Percentiles rank a stretch among this genome's conserved stretches.
phyloP scores from a whole-genome alignment of 208 protist species.

The Wallacemonas rigidus region DNA sequence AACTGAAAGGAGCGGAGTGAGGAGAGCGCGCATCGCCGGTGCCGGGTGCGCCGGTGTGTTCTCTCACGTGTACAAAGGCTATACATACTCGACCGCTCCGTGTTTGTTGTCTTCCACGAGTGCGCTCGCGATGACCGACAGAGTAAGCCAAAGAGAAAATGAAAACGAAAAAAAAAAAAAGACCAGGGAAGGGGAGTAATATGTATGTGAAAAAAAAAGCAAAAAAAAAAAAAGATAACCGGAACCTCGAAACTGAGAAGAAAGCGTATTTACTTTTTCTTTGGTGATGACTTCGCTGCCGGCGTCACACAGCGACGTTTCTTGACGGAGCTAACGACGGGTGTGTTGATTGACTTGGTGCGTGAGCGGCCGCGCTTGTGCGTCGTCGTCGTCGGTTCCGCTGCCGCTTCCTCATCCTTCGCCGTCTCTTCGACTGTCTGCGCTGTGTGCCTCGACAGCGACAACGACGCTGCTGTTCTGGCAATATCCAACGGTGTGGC shows the following conservation, averaged over 20 bases:
- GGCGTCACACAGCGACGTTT: background rate
- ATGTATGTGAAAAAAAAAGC: no score
- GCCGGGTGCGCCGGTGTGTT: no score
- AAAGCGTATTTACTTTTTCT: background rate
- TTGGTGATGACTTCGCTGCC: background rate
- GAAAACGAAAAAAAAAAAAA: slow-evolving; percentile 24
- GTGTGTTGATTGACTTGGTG: background rate
- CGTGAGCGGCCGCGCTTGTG: slow-evolving; percentile 2
- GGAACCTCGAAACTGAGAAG: background rate
- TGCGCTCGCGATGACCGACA: background rate
- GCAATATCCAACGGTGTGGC: background rate
- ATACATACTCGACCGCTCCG: background rate
- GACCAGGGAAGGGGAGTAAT: background rate
- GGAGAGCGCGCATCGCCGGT: no score
- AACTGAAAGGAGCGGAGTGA: no score
- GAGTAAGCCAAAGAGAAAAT: slow-evolving; percentile 12
- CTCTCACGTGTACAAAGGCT: no score
- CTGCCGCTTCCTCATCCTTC: background rate
- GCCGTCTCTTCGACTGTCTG: background rate
- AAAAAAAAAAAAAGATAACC: slow-evolving; percentile 19
- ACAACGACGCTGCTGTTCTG: background rate
- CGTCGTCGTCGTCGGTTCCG: background rate
- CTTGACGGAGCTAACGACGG: background rate
- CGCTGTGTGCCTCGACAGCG: no score
- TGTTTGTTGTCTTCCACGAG: background rate